Evolutionary conservation across 805 yeast genomes (phyloP).

Genomic region (Kuraishia molischiana): DNA sequence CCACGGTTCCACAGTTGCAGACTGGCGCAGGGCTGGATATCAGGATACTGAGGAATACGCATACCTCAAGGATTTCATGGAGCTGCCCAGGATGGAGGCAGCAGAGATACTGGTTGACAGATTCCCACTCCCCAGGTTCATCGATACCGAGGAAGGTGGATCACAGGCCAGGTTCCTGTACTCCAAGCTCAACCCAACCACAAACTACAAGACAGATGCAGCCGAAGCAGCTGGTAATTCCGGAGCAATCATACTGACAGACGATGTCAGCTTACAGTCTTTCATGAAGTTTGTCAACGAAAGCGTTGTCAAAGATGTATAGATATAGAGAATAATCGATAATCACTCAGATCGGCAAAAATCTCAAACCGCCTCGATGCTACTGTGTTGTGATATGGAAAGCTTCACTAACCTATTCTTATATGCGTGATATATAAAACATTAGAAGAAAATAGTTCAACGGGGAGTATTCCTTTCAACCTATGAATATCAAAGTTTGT

Average conservation of each 20-base stretch:
- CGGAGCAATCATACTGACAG: slow-evolving; percentile 42
- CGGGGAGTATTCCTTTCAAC: no score
- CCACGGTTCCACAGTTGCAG: slow-evolving; percentile 59
- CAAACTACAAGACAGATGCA: slow-evolving; percentile 32
- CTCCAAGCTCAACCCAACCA: slow-evolving; percentile 62
- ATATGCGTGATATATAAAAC: no score
- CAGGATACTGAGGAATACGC: slow-evolving; percentile 53
- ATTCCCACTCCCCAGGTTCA: slow-evolving; percentile 63
- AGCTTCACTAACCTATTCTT: no score
- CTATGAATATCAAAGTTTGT: no score
- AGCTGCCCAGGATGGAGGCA: slow-evolving; percentile 55
- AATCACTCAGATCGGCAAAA: no score
- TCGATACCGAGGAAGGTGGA: slow-evolving; percentile 69
- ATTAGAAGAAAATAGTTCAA: no score
- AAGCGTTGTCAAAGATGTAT: slow-evolving; percentile 16
- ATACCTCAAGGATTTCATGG: slow-evolving; percentile 49
- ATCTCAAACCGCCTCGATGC: no score
- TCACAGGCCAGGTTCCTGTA: slow-evolving; percentile 65
- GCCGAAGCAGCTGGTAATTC: slow-evolving; percentile 12
- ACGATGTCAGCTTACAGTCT: slow-evolving; percentile 47
- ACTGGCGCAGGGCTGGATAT: slow-evolving; percentile 56
- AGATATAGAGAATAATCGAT: slow-evolving; percentile 5
- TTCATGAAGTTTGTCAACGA: slow-evolving; percentile 45
- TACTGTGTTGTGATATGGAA: no score
- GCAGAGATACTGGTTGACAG: slow-evolving; percentile 55